These are phyloP conservation scores for Picea abies DNA, from an alignment of 83 land plant species.

Conservation along the genomic window DNA sequence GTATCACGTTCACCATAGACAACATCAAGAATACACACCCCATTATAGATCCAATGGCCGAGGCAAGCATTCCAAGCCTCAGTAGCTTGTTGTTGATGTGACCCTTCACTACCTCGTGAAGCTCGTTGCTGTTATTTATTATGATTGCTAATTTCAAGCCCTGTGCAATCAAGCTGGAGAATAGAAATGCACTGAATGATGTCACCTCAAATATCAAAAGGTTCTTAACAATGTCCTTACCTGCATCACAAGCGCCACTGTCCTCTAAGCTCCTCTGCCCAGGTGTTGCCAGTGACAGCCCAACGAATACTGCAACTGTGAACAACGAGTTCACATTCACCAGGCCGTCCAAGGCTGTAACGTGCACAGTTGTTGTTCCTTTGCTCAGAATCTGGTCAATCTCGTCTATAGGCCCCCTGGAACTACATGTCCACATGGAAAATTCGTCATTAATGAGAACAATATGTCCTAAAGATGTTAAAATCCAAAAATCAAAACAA, in stretches of 20 bases:
- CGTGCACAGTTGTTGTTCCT: slow-evolving; percentile 21
- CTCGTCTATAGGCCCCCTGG: background rate
- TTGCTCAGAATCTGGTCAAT: background rate
- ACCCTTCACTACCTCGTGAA: slow-evolving; percentile 26
- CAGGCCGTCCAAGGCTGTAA: slow-evolving; percentile 30
- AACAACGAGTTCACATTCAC: slow-evolving; percentile 39
- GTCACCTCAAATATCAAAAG: slow-evolving; percentile 37
- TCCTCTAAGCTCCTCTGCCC: slow-evolving; percentile 19
- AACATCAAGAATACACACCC: slow-evolving; percentile 49
- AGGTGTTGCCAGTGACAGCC: slow-evolving; percentile 32
- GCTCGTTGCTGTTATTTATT: slow-evolving; percentile 31
- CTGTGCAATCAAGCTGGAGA: slow-evolving; percentile 64
- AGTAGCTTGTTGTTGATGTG: slow-evolving; percentile 35
- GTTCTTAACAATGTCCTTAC: slow-evolving; percentile 18
- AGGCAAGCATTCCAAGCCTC: slow-evolving; percentile 53
- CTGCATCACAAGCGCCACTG: slow-evolving; percentile 36
- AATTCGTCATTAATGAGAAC: no score
- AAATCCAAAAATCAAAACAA: no score
- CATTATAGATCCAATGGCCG: slow-evolving; percentile 42
- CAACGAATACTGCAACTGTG: slow-evolving; percentile 40
- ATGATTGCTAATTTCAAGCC: slow-evolving; percentile 57
- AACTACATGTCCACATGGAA: no score
- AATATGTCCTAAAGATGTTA: no score
- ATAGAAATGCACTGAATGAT: slow-evolving; percentile 57
- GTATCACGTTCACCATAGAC: slow-evolving; percentile 40